Evolutionary conservation across 2,329 filamentous ascomycete species (phyloP).

Genomic region (Fusarium sp.): DNA sequence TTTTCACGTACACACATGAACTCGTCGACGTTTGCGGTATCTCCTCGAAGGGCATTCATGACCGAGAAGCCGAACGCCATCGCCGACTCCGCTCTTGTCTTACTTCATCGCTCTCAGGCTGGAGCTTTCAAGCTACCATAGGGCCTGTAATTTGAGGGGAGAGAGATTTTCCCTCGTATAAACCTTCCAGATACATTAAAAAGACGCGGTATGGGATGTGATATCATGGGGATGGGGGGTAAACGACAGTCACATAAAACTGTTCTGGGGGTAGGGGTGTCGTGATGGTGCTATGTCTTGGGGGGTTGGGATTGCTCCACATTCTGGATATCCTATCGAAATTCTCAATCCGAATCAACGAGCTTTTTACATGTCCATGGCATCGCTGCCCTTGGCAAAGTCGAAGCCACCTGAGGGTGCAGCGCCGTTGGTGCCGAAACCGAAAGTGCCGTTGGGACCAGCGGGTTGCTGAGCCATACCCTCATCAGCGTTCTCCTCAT

Average conservation of each 20-base stretch:
- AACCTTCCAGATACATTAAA: conserved; percentile 54
- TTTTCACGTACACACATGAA: conserved; percentile 33
- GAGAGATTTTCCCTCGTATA: conserved; percentile 45
- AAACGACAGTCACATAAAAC: conserved; percentile 42
- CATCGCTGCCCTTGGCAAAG: conserved; percentile 80
- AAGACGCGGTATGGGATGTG: conserved; percentile 48
- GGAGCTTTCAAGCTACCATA: conserved; percentile 75
- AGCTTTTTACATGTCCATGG: conserved; percentile 71
- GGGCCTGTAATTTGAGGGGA: conserved; percentile 55
- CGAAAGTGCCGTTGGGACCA: conserved; percentile 78
- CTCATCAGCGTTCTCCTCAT: conserved; percentile 93
- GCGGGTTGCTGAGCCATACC: conserved; percentile 74
- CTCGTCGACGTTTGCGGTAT: conserved; percentile 34
- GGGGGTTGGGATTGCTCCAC: conserved; percentile 34
- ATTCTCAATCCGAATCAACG: conserved; percentile 7
- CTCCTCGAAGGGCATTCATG: conserved; percentile 30
- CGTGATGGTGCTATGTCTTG: conserved; percentile 41
- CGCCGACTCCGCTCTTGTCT: conserved; percentile 38
- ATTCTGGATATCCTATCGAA: conserved; percentile 24
- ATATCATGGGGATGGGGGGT: conserved; percentile 46
- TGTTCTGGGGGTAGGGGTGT: conserved; percentile 39
- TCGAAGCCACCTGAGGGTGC: conserved; percentile 86
- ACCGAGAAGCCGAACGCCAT: conserved; percentile 33
- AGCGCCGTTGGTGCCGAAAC: conserved; percentile 75
- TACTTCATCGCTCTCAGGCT: conserved; percentile 57